Conservation (phyloP, 176 grass and related monocot genomes). For the Juncus inflexus region DNA sequence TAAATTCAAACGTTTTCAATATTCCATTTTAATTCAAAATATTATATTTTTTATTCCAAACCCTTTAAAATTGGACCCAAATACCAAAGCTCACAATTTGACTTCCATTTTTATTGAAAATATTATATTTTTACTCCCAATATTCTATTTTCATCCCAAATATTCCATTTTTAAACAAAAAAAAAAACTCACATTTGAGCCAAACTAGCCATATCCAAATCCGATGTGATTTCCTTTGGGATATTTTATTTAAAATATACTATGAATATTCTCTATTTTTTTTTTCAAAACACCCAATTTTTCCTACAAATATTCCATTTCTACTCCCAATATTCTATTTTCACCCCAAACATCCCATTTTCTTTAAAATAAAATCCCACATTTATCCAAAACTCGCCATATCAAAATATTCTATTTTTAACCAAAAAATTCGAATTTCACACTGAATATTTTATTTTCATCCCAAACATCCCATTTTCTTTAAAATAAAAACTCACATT, state of each 20-base stretch:
- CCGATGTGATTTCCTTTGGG: slow-evolving; percentile 62
- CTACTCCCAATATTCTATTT: too few relatives aligned
- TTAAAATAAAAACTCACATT: slow-evolving; percentile 50
- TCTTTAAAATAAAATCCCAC: slow-evolving; percentile 35
- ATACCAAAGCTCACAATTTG: slow-evolving; percentile 61
- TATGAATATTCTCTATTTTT: too few relatives aligned
- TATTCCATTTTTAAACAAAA: background rate
- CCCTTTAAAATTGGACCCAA: slow-evolving; percentile 31
- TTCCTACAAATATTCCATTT: too few relatives aligned
- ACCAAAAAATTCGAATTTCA: too few relatives aligned
- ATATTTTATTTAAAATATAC: too few relatives aligned
- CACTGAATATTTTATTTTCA: too few relatives aligned
- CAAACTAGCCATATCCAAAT: slow-evolving; percentile 72
- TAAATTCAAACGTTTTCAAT: too few relatives aligned
- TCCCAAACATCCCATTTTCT: background rate
- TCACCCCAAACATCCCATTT: background rate
- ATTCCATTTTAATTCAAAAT: too few relatives aligned
- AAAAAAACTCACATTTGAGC: slow-evolving; percentile 73
- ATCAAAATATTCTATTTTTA: slow-evolving; percentile 37
- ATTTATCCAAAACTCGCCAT: slow-evolving; percentile 73
- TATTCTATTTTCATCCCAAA: too few relatives aligned
- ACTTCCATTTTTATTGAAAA: slow-evolving; percentile 32
- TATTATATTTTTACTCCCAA: background rate
- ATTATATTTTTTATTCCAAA: background rate
- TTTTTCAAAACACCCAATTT: slow-evolving; percentile 28